phyloP scores from a whole-genome alignment of 352 stramenopile genomes.

The Phytophthora aleatoria region DNA sequence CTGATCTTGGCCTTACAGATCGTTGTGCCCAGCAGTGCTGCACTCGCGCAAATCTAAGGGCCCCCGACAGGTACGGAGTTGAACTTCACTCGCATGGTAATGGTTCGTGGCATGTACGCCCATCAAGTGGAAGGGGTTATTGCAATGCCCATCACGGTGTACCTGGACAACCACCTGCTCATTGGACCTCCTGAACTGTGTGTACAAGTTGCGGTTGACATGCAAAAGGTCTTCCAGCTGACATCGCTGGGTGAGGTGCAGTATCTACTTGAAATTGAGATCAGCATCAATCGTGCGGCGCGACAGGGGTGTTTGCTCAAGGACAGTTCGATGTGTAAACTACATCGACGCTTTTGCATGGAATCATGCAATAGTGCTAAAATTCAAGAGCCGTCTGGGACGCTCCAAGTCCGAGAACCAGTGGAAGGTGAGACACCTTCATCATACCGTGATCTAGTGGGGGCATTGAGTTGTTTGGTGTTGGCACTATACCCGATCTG shows the following conservation, averaged over 20 bases:
- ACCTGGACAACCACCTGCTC: conserved; percentile 1
- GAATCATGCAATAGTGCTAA: not conserved
- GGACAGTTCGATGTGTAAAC: not conserved
- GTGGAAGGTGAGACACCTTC: not conserved
- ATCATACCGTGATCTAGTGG: not conserved
- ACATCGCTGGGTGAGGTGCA: not conserved
- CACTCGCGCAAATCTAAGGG: too few relatives aligned
- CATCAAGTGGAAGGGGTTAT: conserved; percentile 9
- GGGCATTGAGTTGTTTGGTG: not conserved
- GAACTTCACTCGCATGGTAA: not conserved
- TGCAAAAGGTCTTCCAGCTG: not conserved
- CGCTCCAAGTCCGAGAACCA: not conserved
- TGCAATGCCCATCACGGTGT: conserved; percentile 15
- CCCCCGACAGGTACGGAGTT: not conserved
- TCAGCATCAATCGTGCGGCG: not conserved
- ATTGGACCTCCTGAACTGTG: not conserved
- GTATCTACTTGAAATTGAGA: conserved; percentile 1
- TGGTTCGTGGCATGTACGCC: not conserved
- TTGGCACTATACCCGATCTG: not conserved
- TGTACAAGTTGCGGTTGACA: not conserved
- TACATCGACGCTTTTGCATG: not conserved
- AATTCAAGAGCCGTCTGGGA: not conserved
- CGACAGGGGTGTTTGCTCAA: not conserved
- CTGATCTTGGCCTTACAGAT: too few relatives aligned
- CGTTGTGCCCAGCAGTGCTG: too few relatives aligned